Percentiles rank a stretch among this genome's conserved stretches.
Evolutionary conservation across 1,284 basidiomycete species (phyloP).

Genomic region (Phlebopus sp.): DNA sequence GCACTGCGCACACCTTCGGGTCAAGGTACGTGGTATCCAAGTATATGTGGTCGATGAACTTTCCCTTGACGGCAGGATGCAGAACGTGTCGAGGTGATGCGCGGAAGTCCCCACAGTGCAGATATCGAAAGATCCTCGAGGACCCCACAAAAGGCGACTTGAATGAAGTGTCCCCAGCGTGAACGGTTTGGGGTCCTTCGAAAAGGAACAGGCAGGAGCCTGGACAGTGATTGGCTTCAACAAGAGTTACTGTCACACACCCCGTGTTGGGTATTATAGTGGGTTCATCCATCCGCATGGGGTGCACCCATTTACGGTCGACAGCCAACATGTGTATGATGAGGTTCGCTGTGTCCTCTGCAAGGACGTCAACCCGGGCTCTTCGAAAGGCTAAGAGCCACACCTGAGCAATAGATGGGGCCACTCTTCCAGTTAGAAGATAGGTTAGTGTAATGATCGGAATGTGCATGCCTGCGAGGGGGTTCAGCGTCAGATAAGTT

Average conservation of each 20-base stretch:
- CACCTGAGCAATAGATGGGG: constrained; percentile 89
- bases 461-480: constrained; percentile 79
- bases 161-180: constrained; percentile 81
- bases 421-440: constrained; percentile 86
- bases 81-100: constrained; percentile 81
- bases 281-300: constrained; percentile 79
- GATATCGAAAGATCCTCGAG: constrained; percentile 74
- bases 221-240: constrained; percentile 98
- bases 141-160: constrained; percentile 73
- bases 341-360: constrained; percentile 78
- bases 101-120: constrained; percentile 95
- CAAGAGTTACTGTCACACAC: constrained; percentile 86
- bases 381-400: not conserved
- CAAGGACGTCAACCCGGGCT: constrained; percentile 6
- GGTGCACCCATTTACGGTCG: constrained; percentile 82
- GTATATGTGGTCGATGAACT: constrained; percentile 84
- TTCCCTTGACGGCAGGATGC: constrained; percentile 79
- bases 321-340: constrained; percentile 89
- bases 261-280: constrained; percentile 78
- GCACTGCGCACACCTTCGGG: constrained; percentile 64
- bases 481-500: constrained; percentile 9
- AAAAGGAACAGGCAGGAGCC: constrained; percentile 94
- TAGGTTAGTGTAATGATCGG: constrained; percentile 91
- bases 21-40: constrained; percentile 97
- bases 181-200: constrained; percentile 84